A percentile compares a stretch with the other conserved stretches of the same genome.
Conservation (phyloP, 331 rosid species). For the Spiraea crenata region DNA sequence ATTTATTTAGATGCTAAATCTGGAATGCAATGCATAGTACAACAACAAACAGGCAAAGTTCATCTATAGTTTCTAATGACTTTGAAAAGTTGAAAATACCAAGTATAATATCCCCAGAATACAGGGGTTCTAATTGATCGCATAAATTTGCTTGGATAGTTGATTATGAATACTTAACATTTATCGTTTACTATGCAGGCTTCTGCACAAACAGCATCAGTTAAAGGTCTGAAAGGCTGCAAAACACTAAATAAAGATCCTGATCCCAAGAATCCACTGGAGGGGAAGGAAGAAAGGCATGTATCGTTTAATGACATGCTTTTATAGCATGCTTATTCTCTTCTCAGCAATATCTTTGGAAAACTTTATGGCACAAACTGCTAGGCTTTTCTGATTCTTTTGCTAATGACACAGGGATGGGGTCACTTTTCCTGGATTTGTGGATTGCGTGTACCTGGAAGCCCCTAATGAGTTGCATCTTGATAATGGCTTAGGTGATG, state of each 20-base stretch:
- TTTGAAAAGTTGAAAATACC: slow-evolving; percentile 1
- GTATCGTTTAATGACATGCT: slow-evolving; percentile 20
- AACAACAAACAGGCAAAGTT: not conserved
- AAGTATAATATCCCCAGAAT: not conserved
- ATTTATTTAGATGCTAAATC: not conserved
- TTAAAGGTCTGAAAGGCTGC: slow-evolving; percentile 78
- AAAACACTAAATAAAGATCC: slow-evolving; percentile 82
- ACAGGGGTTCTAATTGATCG: slow-evolving; percentile 9
- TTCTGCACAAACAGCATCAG: slow-evolving; percentile 66
- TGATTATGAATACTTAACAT: slow-evolving; percentile 8
- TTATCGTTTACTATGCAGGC: slow-evolving; percentile 52
- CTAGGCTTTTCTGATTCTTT: slow-evolving; percentile 11
- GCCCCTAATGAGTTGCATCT: slow-evolving; percentile 67
- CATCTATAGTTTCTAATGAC: not conserved
- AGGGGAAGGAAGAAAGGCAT: slow-evolving; percentile 86
- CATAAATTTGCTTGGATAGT: not conserved
- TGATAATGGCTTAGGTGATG: slow-evolving; percentile 87
- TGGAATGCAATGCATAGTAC: not conserved
- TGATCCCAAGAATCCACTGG: slow-evolving; percentile 81
- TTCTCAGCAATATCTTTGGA: not conserved
- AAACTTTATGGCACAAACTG: slow-evolving; percentile 2
- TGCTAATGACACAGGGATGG: slow-evolving; percentile 58
- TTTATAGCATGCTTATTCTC: not conserved
- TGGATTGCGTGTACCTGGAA: slow-evolving; percentile 77
- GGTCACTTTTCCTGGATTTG: slow-evolving; percentile 92